Evolutionary conservation across 768 basidiomycete genomes (phyloP).

Genomic region (Pulveroboletus sp.): DNA sequence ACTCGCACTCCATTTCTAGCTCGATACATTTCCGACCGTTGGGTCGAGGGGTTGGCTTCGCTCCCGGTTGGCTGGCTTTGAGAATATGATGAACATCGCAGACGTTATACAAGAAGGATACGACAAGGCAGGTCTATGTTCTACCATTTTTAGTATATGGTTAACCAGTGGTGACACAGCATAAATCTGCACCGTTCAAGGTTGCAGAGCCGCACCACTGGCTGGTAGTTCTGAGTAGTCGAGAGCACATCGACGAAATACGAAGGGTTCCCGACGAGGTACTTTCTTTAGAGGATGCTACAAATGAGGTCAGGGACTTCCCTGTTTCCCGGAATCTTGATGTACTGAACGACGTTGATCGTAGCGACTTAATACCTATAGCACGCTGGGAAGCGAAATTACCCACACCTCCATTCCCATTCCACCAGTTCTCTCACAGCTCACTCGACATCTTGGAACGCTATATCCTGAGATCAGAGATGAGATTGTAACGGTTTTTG

Average conservation of each 20-base stretch:
- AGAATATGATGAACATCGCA: slow-evolving; percentile 11
- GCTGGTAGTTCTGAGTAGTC: slow-evolving; percentile 37
- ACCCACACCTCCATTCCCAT: slow-evolving; percentile 28
- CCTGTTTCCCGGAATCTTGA: background rate
- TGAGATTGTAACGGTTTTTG: slow-evolving; percentile 42
- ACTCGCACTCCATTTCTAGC: slow-evolving; percentile 2
- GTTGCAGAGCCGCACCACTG: slow-evolving; percentile 31
- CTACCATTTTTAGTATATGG: background rate
- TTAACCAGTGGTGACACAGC: slow-evolving; percentile 12
- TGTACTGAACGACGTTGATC: background rate
- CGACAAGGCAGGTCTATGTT: slow-evolving; percentile 19
- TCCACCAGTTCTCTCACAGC: slow-evolving; percentile 22
- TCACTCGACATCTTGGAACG: slow-evolving; percentile 37
- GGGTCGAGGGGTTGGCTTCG: slow-evolving; percentile 25
- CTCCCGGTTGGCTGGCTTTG: slow-evolving; percentile 25
- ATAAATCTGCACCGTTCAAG: slow-evolving; percentile 30
- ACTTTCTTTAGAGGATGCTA: slow-evolving; percentile 34
- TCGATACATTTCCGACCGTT: slow-evolving; percentile 29
- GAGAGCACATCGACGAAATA: slow-evolving; percentile 38
- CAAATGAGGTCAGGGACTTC: slow-evolving; percentile 34
- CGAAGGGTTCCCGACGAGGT: slow-evolving; percentile 36
- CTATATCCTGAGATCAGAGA: slow-evolving; percentile 42
- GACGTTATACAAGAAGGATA: slow-evolving; percentile 31
- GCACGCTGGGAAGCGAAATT: slow-evolving; percentile 36
- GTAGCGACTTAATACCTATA: slow-evolving; percentile 38